Conservation (phyloP, 164 flowering plant species). For the Piper longum region DNA sequence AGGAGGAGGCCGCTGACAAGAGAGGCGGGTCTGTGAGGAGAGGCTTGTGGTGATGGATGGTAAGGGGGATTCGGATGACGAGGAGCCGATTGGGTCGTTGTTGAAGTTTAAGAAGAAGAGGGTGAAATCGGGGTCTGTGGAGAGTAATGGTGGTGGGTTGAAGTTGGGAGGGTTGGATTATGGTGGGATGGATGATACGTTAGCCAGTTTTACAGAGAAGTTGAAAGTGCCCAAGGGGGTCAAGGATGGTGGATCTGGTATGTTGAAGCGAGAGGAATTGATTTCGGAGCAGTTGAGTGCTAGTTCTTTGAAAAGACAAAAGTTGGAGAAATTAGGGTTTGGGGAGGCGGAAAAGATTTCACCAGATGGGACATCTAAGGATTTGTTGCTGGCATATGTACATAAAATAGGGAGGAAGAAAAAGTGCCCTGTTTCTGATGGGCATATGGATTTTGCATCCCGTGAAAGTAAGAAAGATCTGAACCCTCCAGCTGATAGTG, state of each 20-base stretch:
- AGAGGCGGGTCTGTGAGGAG: conserved; percentile 3
- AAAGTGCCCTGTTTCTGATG: background rate
- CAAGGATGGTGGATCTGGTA: conserved; percentile 2
- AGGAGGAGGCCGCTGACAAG: background rate
- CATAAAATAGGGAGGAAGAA: conserved; percentile 5
- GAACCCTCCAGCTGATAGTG: background rate
- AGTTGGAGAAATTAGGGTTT: conserved; percentile 1
- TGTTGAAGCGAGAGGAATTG: conserved; percentile 20
- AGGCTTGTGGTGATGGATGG: conserved; percentile 2
- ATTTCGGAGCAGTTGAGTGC: conserved; percentile 26
- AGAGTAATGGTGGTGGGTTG: conserved; percentile 1
- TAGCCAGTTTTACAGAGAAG: conserved; percentile 11
- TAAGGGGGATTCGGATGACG: conserved; percentile 9
- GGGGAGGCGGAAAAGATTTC: background rate
- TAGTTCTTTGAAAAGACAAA: conserved; percentile 2
- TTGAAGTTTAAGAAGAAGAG: conserved; percentile 11
- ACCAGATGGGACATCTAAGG: conserved; percentile 1
- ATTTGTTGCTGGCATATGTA: conserved; percentile 4
- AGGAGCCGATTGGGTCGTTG: conserved; percentile 11
- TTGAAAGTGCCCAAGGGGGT: conserved; percentile 10
- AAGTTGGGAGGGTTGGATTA: conserved; percentile 2
- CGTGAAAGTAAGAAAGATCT: background rate
- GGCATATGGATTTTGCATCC: background rate
- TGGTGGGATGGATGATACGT: conserved; percentile 9
- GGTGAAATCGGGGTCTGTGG: conserved; percentile 1